Evolutionary conservation across 306 rosid genomes (phyloP).

Genomic region (Chamaecrista fasciculata): DNA sequence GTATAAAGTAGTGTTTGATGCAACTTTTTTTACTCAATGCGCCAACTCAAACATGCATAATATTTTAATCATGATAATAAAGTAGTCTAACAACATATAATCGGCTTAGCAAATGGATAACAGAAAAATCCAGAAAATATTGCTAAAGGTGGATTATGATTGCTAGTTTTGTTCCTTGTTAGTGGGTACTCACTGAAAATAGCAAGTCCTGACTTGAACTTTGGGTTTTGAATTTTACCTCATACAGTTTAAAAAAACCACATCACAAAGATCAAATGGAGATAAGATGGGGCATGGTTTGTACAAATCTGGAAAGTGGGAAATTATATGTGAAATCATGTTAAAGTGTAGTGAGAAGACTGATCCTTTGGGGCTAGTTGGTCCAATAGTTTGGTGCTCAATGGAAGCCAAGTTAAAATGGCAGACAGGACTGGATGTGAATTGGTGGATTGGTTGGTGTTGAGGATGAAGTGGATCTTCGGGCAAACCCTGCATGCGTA

Average conservation of each 20-base stretch:
- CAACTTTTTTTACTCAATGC: too few relatives aligned
- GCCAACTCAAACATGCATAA: too few relatives aligned
- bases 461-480: slow-evolving; percentile 26
- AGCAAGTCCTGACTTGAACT: background rate
- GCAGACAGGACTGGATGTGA: slow-evolving; percentile 28
- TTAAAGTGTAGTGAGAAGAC: background rate
- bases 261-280: background rate
- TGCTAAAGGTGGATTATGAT: too few relatives aligned
- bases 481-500: slow-evolving; percentile 27
- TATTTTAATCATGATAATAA: background rate
- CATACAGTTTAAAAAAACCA: background rate
- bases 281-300: slow-evolving; percentile 1
- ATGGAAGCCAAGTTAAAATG: slow-evolving; percentile 21
- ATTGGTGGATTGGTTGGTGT: slow-evolving; percentile 11
- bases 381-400: slow-evolving; percentile 16
- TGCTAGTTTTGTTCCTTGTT: background rate
- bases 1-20: background rate
- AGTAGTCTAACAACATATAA: background rate
- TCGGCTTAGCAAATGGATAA: background rate
- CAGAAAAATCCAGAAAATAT: too few relatives aligned
- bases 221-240: background rate
- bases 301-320: slow-evolving; percentile 23
- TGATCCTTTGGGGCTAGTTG: background rate
- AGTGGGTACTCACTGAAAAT: background rate
- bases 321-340: slow-evolving; percentile 20